Evolutionary conservation across 2,329 filamentous ascomycete genomes (phyloP).

Genomic region (Colletotrichum spinosum): DNA sequence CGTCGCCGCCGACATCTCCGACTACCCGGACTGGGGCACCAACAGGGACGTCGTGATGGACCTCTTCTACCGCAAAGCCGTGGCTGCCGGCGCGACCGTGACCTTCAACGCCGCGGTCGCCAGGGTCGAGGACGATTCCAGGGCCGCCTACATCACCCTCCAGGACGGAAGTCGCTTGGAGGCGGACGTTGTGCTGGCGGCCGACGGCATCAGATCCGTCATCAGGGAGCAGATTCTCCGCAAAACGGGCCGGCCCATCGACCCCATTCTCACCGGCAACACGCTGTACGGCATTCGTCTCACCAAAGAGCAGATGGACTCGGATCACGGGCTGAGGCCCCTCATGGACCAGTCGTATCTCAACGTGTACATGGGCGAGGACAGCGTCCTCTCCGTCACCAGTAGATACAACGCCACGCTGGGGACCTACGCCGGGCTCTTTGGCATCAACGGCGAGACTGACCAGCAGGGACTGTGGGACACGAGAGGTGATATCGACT

Average conservation of each 20-base stretch:
- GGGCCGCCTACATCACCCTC: background rate
- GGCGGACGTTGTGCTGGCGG: background rate
- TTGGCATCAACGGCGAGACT: slow-evolving; percentile 38
- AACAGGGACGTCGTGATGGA: slow-evolving; percentile 36
- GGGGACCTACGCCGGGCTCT: slow-evolving; percentile 28
- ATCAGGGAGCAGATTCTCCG: slow-evolving; percentile 22
- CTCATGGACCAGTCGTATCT: slow-evolving; percentile 38
- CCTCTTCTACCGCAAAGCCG: slow-evolving; percentile 22
- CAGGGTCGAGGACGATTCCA: slow-evolving; percentile 23
- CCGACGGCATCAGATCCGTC: slow-evolving; percentile 24
- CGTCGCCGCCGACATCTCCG: slow-evolving; percentile 31
- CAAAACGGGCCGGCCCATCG: slow-evolving; percentile 20
- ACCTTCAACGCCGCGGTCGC: slow-evolving; percentile 9
- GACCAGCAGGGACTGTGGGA: slow-evolving; percentile 42
- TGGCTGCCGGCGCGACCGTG: slow-evolving; percentile 16
- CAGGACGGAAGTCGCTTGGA: background rate
- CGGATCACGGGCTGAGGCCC: slow-evolving; percentile 14
- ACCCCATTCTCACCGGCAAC: slow-evolving; percentile 37
- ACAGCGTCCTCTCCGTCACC: slow-evolving; percentile 34
- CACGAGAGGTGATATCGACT: slow-evolving; percentile 40
- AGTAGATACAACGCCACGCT: slow-evolving; percentile 37
- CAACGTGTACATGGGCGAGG: slow-evolving; percentile 39
- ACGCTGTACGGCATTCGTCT: slow-evolving; percentile 39
- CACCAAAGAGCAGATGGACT: slow-evolving; percentile 11
- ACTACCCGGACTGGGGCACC: slow-evolving; percentile 38